Evolutionary conservation across 202 grass and related monocot species (phyloP).

Genomic region (Sporobolus alterniflorus): DNA sequence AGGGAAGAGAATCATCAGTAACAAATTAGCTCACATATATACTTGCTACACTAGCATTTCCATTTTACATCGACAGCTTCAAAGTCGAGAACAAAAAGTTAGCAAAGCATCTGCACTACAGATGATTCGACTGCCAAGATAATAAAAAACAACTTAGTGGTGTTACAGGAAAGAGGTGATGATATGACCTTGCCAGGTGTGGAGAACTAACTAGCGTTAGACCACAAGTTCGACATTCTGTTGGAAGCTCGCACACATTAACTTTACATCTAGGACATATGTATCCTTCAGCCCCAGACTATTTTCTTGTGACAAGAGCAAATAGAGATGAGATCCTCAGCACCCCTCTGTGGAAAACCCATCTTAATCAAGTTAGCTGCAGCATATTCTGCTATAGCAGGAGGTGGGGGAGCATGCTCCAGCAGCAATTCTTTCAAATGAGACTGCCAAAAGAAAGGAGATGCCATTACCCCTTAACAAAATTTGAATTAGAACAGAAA

Average conservation of each 20-base stretch:
- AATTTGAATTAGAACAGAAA: constrained; percentile 23
- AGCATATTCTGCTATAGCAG: constrained; percentile 98
- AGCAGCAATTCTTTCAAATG: constrained; percentile 96
- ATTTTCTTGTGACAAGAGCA: constrained; percentile 98
- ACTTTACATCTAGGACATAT: constrained; percentile 99
- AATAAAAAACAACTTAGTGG: no score
- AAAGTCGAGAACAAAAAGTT: no score
- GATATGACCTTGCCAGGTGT: constrained; percentile 96
- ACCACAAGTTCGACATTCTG: constrained; percentile 87
- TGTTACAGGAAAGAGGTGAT: constrained; percentile 93
- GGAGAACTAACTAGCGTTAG: constrained; percentile 96
- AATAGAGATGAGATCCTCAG: constrained; percentile 95
- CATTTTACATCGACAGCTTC: no score
- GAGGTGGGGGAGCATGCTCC: constrained; percentile 91
- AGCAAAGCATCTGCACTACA: no score
- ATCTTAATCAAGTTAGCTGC: constrained; percentile 97
- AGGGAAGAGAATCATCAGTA: no score
- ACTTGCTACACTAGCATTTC: no score
- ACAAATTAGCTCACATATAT: no score
- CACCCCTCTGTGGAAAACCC: constrained; percentile 98
- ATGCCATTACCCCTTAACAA: constrained; percentile 18
- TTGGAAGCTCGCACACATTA: constrained; percentile 93
- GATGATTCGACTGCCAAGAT: no score
- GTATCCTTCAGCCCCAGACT: constrained; percentile 74
- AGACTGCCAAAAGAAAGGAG: constrained; percentile 65